A percentile compares a stretch with the other conserved stretches of the same genome.
These are phyloP conservation scores for Sergeia podlipaevii DNA, from an alignment of 208 protist genomes.

Conservation along the genomic window DNA sequence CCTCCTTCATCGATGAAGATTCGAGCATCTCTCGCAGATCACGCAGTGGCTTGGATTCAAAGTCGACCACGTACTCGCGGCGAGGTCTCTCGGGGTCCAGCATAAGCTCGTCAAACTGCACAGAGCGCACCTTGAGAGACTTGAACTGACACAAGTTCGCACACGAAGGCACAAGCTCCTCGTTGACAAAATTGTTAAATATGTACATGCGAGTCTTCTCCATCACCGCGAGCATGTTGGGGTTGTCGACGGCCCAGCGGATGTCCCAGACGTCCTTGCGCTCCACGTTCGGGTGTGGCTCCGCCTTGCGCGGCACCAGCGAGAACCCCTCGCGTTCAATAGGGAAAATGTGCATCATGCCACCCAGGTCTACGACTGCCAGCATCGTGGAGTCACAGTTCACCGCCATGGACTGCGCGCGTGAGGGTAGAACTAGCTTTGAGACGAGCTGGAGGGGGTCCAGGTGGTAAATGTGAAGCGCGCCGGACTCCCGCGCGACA, in stretches of 20 bases:
- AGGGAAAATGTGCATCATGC: conserved; percentile 63
- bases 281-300: conserved; percentile 73
- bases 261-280: conserved; percentile 96
- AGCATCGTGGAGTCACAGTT: conserved; percentile 92
- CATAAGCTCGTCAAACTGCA: conserved; percentile 95
- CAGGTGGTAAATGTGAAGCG: conserved; percentile 87
- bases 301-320: conserved; percentile 53
- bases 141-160: conserved; percentile 94
- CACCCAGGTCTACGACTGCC: conserved; percentile 89
- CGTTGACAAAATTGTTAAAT: conserved; percentile 81
- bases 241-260: conserved; percentile 92
- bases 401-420: conserved; percentile 77
- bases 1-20: conserved; percentile 76
- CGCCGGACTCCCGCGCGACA: conserved; percentile 88
- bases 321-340: conserved; percentile 57
- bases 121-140: conserved; percentile 80
- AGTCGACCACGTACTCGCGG: conserved; percentile 83
- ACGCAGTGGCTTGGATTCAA: conserved; percentile 87
- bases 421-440: conserved; percentile 69
- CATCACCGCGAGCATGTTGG: conserved; percentile 92
- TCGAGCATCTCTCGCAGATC: conserved; percentile 79
- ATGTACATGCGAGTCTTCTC: conserved; percentile 95
- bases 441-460: conserved; percentile 77
- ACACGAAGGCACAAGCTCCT: conserved; percentile 88
- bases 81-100: conserved; percentile 85